Percentiles rank a stretch among this genome's conserved stretches.
phyloP scores from a whole-genome alignment of 202 grass and related monocot species.

The Thinopyrum obtusiflorum region DNA sequence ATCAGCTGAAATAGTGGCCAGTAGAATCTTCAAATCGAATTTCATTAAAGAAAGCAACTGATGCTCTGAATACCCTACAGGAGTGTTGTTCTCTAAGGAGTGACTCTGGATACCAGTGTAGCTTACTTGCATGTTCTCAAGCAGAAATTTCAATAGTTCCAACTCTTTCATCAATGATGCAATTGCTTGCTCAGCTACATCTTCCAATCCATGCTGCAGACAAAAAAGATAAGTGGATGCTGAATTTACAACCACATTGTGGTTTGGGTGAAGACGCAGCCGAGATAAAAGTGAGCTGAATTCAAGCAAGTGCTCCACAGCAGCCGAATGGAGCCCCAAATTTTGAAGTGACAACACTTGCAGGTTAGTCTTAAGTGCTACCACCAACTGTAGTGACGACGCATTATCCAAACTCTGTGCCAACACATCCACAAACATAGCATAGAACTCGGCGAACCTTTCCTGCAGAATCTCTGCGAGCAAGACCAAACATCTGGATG shows the following conservation, averaged over 20 bases:
- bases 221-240: constrained; percentile 81
- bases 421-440: constrained; percentile 65
- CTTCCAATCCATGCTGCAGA: constrained; percentile 68
- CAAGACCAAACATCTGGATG: constrained; percentile 77
- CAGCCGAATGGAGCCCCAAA: constrained; percentile 53
- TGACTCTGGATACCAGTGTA: constrained; percentile 44
- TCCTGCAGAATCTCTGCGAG: constrained; percentile 80
- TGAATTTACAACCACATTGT: constrained; percentile 57
- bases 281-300: constrained; percentile 67
- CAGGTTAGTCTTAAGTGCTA: constrained; percentile 74
- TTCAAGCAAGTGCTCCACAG: constrained; percentile 59
- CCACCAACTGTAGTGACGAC: constrained; percentile 55
- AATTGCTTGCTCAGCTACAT: constrained; percentile 70
- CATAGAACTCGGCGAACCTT: constrained; percentile 80
- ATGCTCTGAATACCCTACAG: constrained; percentile 51
- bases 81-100: constrained; percentile 38
- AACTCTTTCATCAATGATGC: constrained; percentile 70
- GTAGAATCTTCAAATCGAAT: constrained; percentile 84
- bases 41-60: constrained; percentile 84
- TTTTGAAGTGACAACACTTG: constrained; percentile 80
- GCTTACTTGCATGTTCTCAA: constrained; percentile 45
- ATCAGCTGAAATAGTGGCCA: constrained; percentile 55
- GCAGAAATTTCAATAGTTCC: constrained; percentile 64
- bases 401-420: constrained; percentile 53
- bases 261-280: constrained; percentile 83